Base-by-base conservation (phyloP, 2,329 filamentous ascomycete species). In the Apiospora marii region DNA sequence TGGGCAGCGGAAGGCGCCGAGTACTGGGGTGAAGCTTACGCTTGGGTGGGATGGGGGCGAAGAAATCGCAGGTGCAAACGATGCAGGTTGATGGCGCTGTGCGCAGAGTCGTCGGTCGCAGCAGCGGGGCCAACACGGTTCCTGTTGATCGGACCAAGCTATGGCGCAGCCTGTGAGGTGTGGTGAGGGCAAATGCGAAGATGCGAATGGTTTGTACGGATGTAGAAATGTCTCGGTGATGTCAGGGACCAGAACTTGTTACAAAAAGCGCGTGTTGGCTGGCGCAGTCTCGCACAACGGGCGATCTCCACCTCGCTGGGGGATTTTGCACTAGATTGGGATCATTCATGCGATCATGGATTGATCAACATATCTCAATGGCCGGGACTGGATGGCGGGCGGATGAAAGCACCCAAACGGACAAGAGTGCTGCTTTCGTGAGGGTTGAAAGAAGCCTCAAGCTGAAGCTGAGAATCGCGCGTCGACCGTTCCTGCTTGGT, bases 291-390 rank as follows among this genome's bases (percentile, higher is more conserved):
- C 1, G 58, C n/a, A 64, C 58, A 34, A n/a, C 30, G 34, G 58
- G 58, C 58, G 41, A 41, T 41, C 58, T 64, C 58, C 58, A 64
- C 58, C 58, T 64, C 30, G 58, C 30, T 64, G 58, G 58, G 58
- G 58, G 58, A 64, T 41, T 64, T 64, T 22, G 58, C 58, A 64
- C 58, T 41, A 64, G 19, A 22, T 41, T 41, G 58, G 24, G 58
- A 41, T 64, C 34, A 64, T 64, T 64, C 58, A 64, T 64, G 34
- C 58, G 58, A 64, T 6, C 19, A 41, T 41, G 19, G 22, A 41
- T n/a, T 41, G 58, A 41, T n/a, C 19, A n/a, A 19, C 34, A 19
- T 37, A 12, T 22, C 30, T 34, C 53, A 61, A 37, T 37, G 58
- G 34, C 10, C 34, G 58, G 8, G 53, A 30, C 53, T 12, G 7